phyloP scores from a whole-genome alignment of 2,329 filamentous ascomycete species.

The Neocucurbitaria cava region DNA sequence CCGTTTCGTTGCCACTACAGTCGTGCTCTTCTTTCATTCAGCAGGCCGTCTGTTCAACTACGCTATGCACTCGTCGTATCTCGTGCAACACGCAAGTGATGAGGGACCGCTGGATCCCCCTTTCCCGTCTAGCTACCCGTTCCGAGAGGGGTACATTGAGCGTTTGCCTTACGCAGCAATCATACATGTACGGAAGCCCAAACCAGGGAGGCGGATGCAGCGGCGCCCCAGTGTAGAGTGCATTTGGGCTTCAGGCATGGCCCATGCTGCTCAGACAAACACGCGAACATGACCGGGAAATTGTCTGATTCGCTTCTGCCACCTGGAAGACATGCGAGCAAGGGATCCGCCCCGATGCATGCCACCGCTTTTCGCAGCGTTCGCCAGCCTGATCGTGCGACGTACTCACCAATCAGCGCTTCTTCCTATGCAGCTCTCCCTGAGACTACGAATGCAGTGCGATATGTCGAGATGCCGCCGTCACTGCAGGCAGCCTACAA shows the following conservation, averaged over 20 bases:
- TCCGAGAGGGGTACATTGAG: background rate
- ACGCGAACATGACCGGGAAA: conserved; percentile 23
- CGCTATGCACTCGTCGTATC: conserved; percentile 15
- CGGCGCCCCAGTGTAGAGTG: conserved; percentile 4
- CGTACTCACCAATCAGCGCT: conserved; percentile 33
- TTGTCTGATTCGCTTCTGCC: conserved; percentile 27
- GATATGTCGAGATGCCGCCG: conserved; percentile 40
- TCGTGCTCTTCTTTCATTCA: conserved; percentile 14
- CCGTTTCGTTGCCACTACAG: conserved; percentile 27
- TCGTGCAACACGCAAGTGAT: conserved; percentile 14
- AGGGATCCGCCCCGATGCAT: conserved; percentile 42
- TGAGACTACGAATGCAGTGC: conserved; percentile 39
- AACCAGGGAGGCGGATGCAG: conserved; percentile 8
- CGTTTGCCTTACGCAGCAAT: background rate
- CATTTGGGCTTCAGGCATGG: conserved; percentile 16
- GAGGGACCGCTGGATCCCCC: conserved; percentile 3
- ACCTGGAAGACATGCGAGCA: conserved; percentile 30
- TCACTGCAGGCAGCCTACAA: conserved; percentile 39
- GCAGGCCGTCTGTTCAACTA: conserved; percentile 23
- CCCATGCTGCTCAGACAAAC: conserved; percentile 17
- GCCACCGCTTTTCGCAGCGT: conserved; percentile 38
- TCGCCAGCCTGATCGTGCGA: conserved; percentile 32
- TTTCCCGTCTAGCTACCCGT: conserved; percentile 1
- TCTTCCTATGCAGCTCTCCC: conserved; percentile 21
- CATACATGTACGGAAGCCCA: background rate